Evolutionary conservation across 2,329 filamentous ascomycete genomes (phyloP), one percentile per base, ranked within the genome.

Genomic region (Claviceps pazoutovae): DNA sequence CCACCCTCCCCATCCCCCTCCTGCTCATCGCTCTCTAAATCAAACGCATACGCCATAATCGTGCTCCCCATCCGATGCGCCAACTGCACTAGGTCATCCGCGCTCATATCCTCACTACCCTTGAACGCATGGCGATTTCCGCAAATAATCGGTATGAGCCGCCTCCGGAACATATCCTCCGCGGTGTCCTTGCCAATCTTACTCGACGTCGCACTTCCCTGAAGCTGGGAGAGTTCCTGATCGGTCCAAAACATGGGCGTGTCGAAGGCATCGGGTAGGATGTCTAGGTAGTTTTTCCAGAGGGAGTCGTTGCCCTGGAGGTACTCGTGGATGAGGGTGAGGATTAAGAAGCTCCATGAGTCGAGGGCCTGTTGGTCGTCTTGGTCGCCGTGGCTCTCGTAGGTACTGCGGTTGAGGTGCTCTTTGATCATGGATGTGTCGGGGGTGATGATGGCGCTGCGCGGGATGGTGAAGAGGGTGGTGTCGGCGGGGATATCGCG

Each of bases 1-100:
- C 7, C 44, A 19, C 8, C 26, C 9, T 36, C 9, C 7, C 9
- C 26, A 9, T 13, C 11, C 11, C 80, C 75, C 0, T 70, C 64
- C 0, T 79, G 73, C 4, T 81, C 76, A 0, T 74, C 69, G 7
- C 72, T 72, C 47, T 80, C 78, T 6, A 95, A 76, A 58, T 95
- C 89, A 63, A 95, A 95, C 0, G 88, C 88, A 63, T 95, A 95
- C 0, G 88, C 84, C 88, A 95, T 94, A 58, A 95, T 91, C 16
- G 85, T 81, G 55, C 84, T 90, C 1, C 86, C 89, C 83, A 95
- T 90, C 8, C 80, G 76, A 64, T 95, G 88, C 50, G 86, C 84
- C 17, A 82, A 62, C 7, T 58, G 55, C 2, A 78, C 56, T 1
- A 81, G 64, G 23, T 75, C 66, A 1, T 68, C 66, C 26, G 79